Percentiles rank a stretch among this genome's conserved stretches.
Evolutionary conservation across 768 basidiomycete species (phyloP).

Genomic region (Tephrocybe sp.): DNA sequence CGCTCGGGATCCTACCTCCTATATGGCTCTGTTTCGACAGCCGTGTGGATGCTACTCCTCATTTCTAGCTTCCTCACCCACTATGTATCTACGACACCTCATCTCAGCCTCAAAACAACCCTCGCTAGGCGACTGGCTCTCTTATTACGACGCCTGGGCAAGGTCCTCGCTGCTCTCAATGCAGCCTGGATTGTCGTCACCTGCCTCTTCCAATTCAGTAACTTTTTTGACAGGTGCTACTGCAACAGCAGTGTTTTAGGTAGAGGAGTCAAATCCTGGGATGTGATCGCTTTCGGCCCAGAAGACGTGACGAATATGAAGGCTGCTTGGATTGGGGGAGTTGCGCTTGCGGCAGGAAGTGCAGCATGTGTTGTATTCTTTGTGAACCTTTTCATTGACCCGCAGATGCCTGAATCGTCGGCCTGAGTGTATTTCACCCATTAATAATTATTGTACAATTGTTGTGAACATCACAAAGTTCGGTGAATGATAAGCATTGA

Average conservation of each 20-base stretch:
- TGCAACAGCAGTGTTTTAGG: slow-evolving; percentile 34
- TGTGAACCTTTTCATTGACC: slow-evolving; percentile 27
- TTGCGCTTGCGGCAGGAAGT: slow-evolving; percentile 24
- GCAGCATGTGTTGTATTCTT: slow-evolving; percentile 23
- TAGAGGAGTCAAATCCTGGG: slow-evolving; percentile 23
- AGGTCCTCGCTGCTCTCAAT: slow-evolving; percentile 27
- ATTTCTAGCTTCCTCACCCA: slow-evolving; percentile 29
- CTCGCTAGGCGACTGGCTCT: slow-evolving; percentile 22
- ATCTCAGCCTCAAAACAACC: neutral
- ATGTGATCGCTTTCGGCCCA: slow-evolving; percentile 22
- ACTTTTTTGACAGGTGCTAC: slow-evolving; percentile 32
- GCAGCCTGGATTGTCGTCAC: slow-evolving; percentile 27
- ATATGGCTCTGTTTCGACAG: slow-evolving; percentile 30
- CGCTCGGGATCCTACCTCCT: slow-evolving; percentile 30
- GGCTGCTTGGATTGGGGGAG: slow-evolving; percentile 35
- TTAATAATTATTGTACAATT: no score
- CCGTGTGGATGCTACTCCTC: slow-evolving; percentile 31
- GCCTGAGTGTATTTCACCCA: no score
- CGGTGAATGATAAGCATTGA: no score
- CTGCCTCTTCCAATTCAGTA: slow-evolving; percentile 31
- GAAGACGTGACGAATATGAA: slow-evolving; percentile 25
- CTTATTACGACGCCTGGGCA: slow-evolving; percentile 27
- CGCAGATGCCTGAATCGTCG: slow-evolving; percentile 11
- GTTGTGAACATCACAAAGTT: no score
- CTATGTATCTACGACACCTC: slow-evolving; percentile 14